Evolutionary conservation across 2,329 filamentous ascomycete species (phyloP), one percentile per base, ranked within the genome.

Genomic region (Ophiostoma pallidulum): DNA sequence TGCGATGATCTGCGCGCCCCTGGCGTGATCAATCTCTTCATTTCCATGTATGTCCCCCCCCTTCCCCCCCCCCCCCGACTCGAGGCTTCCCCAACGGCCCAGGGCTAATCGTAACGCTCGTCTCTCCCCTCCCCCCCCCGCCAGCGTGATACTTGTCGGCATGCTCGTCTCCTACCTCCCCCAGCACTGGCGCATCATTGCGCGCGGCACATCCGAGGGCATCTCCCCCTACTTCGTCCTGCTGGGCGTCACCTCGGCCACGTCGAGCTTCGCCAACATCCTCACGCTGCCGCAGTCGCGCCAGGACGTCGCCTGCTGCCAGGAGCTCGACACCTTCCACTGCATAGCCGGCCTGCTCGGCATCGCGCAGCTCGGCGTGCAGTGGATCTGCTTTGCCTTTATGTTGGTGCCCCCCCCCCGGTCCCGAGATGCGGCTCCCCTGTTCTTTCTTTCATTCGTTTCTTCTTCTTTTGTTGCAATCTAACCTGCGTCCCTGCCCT

Each of bases 141-240:
- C n/a, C 36, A 80, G 76, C 52, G 62, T 94, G 58, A 87, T 97
- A 57, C 73, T 97, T 52, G 62, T 94, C 57, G 91, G 91, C 49
- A 90, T 97, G 58, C 73, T 96, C 52, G 69, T 94, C 50, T 97
- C 91, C 29, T 98, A 98, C 68, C 75, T 97, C 3, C 92, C 92
- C 1, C 92, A 98, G 63, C 91, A 97, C 66, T 78, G 84, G 64
- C 88, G 92, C 59, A 97, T 98, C 66, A 86, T 95, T 56, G 73
- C 77, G 35, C 80, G 89, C 47, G 79, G 82, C 52, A 92, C 87
- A 13, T 94, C 91, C 19, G 91, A 94, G 64, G 92, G 92, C 53
- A 90, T 98, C 53, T 96, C 90, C 26, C 91, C 92, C 8, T 92
- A 91, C 66, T 98, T 95, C 62, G 82, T 98, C 54, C 77, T 97